Conservation (phyloP, 768 basidiomycete genomes). For the Lyophyllum shimeji region DNA sequence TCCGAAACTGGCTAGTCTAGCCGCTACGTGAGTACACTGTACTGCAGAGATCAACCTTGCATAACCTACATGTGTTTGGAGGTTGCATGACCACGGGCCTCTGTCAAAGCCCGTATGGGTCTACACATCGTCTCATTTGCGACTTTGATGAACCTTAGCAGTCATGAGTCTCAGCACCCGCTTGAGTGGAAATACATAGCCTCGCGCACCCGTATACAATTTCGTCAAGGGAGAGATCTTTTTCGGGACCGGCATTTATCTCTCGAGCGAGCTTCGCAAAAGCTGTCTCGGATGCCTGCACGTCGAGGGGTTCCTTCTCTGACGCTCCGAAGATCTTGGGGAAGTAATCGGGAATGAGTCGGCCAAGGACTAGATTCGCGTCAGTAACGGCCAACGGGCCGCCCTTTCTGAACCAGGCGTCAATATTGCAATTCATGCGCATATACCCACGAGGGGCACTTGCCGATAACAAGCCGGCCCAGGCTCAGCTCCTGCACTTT, state of each 20-base stretch:
- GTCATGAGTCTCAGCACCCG: background rate
- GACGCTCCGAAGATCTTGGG: slow-evolving; percentile 93
- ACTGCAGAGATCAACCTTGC: background rate
- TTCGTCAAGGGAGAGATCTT: slow-evolving; percentile 70
- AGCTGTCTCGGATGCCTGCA: slow-evolving; percentile 60
- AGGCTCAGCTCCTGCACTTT: slow-evolving; percentile 92
- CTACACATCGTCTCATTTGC: slow-evolving; percentile 97
- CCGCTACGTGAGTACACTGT: background rate
- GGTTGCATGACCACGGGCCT: slow-evolving; percentile 84
- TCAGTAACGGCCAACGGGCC: slow-evolving; percentile 92
- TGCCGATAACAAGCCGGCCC: slow-evolving; percentile 91
- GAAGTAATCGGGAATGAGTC: slow-evolving; percentile 88
- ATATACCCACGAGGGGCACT: background rate
- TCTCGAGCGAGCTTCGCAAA: slow-evolving; percentile 70
- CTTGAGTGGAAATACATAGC: background rate
- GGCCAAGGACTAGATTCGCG: slow-evolving; percentile 87
- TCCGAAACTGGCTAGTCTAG: slow-evolving; percentile 81
- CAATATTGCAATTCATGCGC: background rate
- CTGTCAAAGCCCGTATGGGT: slow-evolving; percentile 89
- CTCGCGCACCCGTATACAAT: slow-evolving; percentile 78
- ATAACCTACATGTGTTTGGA: slow-evolving; percentile 60
- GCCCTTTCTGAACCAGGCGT: slow-evolving; percentile 61
- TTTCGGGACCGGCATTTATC: slow-evolving; percentile 67
- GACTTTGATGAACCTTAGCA: slow-evolving; percentile 85
- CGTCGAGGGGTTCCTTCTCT: slow-evolving; percentile 83